These are phyloP conservation scores for Aspergillus neotritici DNA, from an alignment of 2,329 filamentous ascomycete species.

Conservation along the genomic window DNA sequence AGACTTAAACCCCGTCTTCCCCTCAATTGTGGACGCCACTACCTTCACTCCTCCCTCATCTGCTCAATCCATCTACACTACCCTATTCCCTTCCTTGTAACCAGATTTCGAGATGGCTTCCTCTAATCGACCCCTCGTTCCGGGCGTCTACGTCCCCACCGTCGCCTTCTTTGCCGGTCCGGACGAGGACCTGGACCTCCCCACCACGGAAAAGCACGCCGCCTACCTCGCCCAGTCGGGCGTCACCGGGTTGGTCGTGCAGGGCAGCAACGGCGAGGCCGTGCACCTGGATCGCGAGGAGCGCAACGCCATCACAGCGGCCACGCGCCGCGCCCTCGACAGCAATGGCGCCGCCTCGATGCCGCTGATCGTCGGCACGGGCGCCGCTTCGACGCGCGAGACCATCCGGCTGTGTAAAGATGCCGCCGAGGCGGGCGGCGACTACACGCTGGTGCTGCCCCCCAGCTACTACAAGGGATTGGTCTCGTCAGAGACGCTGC, in stretches of 20 bases:
- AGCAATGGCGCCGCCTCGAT: conserved; percentile 59
- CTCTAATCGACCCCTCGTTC: conserved; percentile 18
- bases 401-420: conserved; percentile 64
- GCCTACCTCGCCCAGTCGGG: conserved; percentile 67
- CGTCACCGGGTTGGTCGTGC: conserved; percentile 67
- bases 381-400: conserved; percentile 67
- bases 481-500: conserved; percentile 55
- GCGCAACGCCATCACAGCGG: conserved; percentile 61
- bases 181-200: conserved; percentile 61
- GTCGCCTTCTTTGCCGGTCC: conserved; percentile 65
- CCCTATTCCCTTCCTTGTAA: conserved; percentile 4
- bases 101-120: conserved; percentile 2
- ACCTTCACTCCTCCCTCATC: background rate
- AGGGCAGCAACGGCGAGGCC: conserved; percentile 78
- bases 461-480: conserved; percentile 69
- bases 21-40: background rate
- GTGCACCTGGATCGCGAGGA: conserved; percentile 69
- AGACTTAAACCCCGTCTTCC: too few relatives aligned
- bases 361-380: conserved; percentile 71
- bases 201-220: conserved; percentile 54
- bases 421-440: conserved; percentile 63
- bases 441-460: conserved; percentile 70
- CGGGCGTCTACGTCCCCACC: conserved; percentile 66
- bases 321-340: conserved; percentile 65
- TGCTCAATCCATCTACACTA: background rate